phyloP scores from a whole-genome alignment of 495 filamentous ascomycete genomes.

The Barbatosphaeria neglecta region DNA sequence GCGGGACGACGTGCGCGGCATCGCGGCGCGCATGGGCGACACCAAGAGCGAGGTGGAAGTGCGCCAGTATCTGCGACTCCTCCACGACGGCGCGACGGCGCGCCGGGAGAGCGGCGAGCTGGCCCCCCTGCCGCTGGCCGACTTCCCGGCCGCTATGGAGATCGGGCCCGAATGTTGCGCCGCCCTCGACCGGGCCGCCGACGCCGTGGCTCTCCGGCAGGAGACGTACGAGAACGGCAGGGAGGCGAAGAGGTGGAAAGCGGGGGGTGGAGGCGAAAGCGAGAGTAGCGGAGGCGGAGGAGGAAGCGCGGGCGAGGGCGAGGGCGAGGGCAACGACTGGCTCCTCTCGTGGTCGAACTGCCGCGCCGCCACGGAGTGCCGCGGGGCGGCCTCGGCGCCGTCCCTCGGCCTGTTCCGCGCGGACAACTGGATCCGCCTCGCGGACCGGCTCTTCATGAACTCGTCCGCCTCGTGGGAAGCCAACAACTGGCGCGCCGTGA shows the following conservation, averaged over 20 bases:
- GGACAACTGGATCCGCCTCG: constrained; percentile 51
- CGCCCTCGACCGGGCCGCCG: constrained; percentile 57
- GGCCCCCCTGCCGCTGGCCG: constrained; percentile 15
- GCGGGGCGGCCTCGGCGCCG: constrained; percentile 30
- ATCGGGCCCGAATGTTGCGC: constrained; percentile 51
- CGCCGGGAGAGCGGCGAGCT: not conserved
- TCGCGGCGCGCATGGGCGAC: constrained; percentile 46
- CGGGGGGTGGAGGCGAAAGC: constrained; percentile 26
- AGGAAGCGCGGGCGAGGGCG: constrained; percentile 13
- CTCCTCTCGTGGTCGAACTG: constrained; percentile 9
- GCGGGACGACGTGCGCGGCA: constrained; percentile 42
- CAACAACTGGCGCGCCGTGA: constrained; percentile 53
- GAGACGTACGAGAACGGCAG: constrained; percentile 39
- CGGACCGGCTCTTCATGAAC: constrained; percentile 70
- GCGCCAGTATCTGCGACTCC: constrained; percentile 48
- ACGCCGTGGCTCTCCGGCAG: constrained; percentile 45
- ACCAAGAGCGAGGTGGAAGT: constrained; percentile 71
- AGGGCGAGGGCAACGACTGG: not conserved
- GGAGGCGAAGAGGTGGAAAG: constrained; percentile 45
- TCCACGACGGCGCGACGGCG: constrained; percentile 33
- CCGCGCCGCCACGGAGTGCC: constrained; percentile 16
- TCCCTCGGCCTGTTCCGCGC: constrained; percentile 44
- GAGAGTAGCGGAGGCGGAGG: constrained; percentile 20
- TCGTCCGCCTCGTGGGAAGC: constrained; percentile 32
- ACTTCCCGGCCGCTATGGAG: constrained; percentile 64